Conservation (phyloP, 73 alveolate genomes). For the Stentor coeruleus region DNA sequence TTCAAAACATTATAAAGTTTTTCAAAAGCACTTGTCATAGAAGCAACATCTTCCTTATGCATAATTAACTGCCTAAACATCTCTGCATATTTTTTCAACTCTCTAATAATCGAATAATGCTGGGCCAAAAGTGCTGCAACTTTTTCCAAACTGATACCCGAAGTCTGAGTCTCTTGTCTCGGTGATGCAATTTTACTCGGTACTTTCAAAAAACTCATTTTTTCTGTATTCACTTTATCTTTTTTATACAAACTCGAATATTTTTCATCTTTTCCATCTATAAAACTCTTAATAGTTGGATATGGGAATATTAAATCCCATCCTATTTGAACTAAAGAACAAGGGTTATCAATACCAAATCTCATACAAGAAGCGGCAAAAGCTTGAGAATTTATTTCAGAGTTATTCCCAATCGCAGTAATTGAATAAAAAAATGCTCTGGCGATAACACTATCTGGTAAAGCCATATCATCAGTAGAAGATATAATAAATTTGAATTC, state of each 20-base stretch:
- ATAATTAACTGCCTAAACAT: not conserved
- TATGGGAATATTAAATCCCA: not conserved
- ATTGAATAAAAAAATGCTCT: not conserved
- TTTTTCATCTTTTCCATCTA: slow-evolving; percentile 21
- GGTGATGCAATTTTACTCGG: not conserved
- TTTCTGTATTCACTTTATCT: not conserved
- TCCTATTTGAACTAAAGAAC: not conserved
- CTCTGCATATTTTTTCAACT: not conserved
- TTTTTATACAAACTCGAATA: not conserved
- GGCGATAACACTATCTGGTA: not conserved
- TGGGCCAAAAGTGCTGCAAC: slow-evolving; percentile 4
- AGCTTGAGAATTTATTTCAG: not conserved
- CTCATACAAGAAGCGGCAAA: slow-evolving; percentile 1
- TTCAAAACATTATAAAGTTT: not conserved
- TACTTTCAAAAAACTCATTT: not conserved
- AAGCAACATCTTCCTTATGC: not conserved
- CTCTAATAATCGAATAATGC: slow-evolving; percentile 10
- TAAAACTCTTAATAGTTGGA: not conserved
- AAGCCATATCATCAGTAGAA: not conserved
- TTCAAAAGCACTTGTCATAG: not conserved
- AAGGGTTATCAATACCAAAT: slow-evolving; percentile 5
- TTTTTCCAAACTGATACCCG: not conserved
- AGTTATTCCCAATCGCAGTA: not conserved
- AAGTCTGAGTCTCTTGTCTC: not conserved
- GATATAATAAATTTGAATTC: slow-evolving; percentile 32